Evolutionary conservation across 179 eudicot species (phyloP).

Genomic region (Nepenthes alata): DNA sequence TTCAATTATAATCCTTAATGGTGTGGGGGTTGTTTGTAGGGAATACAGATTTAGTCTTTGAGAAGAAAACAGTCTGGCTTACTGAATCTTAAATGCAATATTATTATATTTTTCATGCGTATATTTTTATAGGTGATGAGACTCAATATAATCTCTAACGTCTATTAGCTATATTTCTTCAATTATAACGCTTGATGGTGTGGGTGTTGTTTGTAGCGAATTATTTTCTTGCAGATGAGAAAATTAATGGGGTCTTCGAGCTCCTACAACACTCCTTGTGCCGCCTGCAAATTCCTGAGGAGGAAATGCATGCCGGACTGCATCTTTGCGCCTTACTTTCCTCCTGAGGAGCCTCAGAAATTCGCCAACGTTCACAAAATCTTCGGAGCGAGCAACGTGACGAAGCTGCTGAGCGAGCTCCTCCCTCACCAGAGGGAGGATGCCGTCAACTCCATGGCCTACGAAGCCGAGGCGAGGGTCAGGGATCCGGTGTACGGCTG

Average conservation of each 20-base stretch:
- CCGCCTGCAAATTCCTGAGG: constrained; percentile 72
- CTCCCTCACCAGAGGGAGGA: constrained; percentile 63
- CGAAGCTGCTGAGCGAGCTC: constrained; percentile 63
- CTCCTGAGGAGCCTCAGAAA: constrained; percentile 66
- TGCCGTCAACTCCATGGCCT: constrained; percentile 65
- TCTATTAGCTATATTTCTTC: too few relatives aligned
- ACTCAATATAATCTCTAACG: too few relatives aligned
- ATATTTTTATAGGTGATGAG: too few relatives aligned
- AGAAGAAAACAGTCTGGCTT: too few relatives aligned
- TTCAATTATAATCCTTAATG: too few relatives aligned
- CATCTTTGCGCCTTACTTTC: constrained; percentile 65
- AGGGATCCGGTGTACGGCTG: constrained; percentile 69
- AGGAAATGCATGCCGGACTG: constrained; percentile 67
- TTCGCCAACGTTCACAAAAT: constrained; percentile 73
- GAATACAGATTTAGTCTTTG: too few relatives aligned
- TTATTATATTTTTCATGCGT: too few relatives aligned
- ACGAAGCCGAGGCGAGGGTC: constrained; percentile 68
- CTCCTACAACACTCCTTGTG: constrained; percentile 66
- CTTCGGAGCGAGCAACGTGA: constrained; percentile 68
- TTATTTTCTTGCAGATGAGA: too few relatives aligned
- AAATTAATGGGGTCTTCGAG: constrained; percentile 46
- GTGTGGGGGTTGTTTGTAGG: too few relatives aligned
- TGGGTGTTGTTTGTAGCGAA: too few relatives aligned
- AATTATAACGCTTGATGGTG: too few relatives aligned
- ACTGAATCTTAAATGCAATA: too few relatives aligned